A percentile compares a stretch with the other conserved stretches of the same genome.
Evolutionary conservation across 202 grass and related monocot genomes (phyloP).

Genomic region (Hordeum pubiflorum): DNA sequence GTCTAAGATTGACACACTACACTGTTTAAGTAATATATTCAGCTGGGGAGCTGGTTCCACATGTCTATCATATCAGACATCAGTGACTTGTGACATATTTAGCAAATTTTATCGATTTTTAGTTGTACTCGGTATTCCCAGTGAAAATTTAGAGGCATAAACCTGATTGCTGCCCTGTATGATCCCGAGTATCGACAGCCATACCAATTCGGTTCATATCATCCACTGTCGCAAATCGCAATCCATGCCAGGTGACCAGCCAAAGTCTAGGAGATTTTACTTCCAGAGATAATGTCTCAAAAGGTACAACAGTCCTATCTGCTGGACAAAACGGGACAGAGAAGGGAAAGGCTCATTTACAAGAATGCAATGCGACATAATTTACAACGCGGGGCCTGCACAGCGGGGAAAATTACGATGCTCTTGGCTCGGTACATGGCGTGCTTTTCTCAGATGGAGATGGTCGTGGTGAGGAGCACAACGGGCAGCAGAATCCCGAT

Average conservation of each 20-base stretch:
- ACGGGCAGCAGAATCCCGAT: conserved; percentile 33
- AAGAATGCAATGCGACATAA: conserved; percentile 36
- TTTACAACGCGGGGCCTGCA: conserved; percentile 51
- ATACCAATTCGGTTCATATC: background rate
- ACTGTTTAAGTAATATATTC: too few species aligned
- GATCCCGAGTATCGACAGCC: background rate
- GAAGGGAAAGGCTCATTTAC: too few species aligned
- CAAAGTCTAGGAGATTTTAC: conserved; percentile 21
- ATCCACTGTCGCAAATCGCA: background rate
- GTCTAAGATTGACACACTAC: too few species aligned
- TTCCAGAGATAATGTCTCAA: conserved; percentile 17
- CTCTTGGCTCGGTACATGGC: conserved; percentile 28
- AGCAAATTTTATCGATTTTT: background rate
- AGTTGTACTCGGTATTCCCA: background rate
- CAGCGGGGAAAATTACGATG: conserved; percentile 25
- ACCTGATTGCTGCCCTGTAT: background rate
- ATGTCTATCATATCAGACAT: background rate
- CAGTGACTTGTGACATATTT: background rate
- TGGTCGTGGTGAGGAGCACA: conserved; percentile 23
- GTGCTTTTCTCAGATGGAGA: conserved; percentile 20
- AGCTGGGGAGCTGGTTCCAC: background rate
- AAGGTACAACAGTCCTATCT: conserved; percentile 27
- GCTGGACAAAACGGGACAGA: too few species aligned
- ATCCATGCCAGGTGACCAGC: background rate
- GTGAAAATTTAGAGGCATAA: background rate